Evolutionary conservation across 768 basidiomycete species (phyloP), one percentile per base, ranked within the genome.

Genomic region (Rhodotorula diobovata): DNA sequence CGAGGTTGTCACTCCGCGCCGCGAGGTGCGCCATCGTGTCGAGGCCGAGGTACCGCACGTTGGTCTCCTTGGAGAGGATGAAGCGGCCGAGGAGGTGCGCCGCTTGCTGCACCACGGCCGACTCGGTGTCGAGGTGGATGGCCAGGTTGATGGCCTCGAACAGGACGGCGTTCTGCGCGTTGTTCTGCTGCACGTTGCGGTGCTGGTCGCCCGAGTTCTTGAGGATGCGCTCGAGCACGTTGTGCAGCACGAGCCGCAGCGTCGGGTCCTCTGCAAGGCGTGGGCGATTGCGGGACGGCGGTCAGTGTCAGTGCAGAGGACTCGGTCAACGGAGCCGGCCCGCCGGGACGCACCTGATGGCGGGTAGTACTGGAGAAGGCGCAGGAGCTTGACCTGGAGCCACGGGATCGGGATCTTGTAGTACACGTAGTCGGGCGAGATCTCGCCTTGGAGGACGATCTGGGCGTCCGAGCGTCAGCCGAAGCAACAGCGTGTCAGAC

Each of bases 11-110:
- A 54, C 91, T 89, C 57, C 92, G 87, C 15, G 93, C 93, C 11
- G 96, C 96, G 28, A 99, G 87, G 82, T 98, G 95, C 6, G 96
- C 94, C 90, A 99, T 93, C 56, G 93, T 95, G 80, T 99, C 95
- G 63, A 99, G 84, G 34, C 96, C 94, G 55, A 99, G 87, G 82
- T 99, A 99, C 66, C 96, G 85, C 56, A 98, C 93, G 78, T 99
- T 99, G 48, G 96, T 99, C 81, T 99, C 96, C 80, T 95, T 97
- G 30, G 93, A 94, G 65, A 91, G 89, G 76, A 99, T 97, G 81
- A 98, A 99, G 2, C 91, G 87, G 53, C 95, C 95, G 32, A 99
- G 86, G 32, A 98, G 86, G 61, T 91, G 85, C 4, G 94, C 91
- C 37, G 96, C 93, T 12, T 88, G 90, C 67, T 86, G 85, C 21